These are phyloP conservation scores for Marvania coccoides DNA, from an alignment of 139 green algal genomes.

Conservation along the genomic window DNA sequence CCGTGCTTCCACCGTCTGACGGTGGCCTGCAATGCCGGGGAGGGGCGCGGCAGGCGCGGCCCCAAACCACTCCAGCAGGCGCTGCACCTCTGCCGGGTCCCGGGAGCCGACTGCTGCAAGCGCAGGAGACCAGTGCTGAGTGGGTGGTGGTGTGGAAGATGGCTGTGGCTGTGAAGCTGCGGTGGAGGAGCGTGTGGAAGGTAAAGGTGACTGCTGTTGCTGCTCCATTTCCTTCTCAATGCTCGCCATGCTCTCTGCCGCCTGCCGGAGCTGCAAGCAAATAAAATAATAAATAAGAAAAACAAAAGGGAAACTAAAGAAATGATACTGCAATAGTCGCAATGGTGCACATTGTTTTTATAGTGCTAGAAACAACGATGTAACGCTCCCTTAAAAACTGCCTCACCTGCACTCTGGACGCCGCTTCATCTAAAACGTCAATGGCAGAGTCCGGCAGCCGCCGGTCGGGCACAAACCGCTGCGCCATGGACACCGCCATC, in stretches of 20 bases:
- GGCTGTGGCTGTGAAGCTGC: neutral
- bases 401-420: slow-evolving; percentile 13
- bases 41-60: neutral
- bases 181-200: neutral
- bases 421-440: slow-evolving; percentile 80
- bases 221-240: neutral
- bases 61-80: slow-evolving; percentile 13
- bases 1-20: neutral
- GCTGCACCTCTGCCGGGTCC: neutral
- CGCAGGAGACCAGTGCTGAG: neutral
- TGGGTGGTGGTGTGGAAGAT: too few species aligned
- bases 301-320: too few species aligned
- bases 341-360: too few species aligned
- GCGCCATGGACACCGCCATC: slow-evolving; percentile 50
- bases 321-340: too few species aligned
- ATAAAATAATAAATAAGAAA: too few species aligned
- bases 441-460: slow-evolving; percentile 69
- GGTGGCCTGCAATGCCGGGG: neutral
- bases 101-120: too few species aligned
- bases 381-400: neutral
- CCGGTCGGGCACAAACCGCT: slow-evolving; percentile 60
- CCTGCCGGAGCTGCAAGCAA: neutral
- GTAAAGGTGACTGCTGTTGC: neutral
- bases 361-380: neutral
- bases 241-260: neutral